phyloP scores from a whole-genome alignment of 1,284 basidiomycete species.

The Austroboletus novae-zelandiae region DNA sequence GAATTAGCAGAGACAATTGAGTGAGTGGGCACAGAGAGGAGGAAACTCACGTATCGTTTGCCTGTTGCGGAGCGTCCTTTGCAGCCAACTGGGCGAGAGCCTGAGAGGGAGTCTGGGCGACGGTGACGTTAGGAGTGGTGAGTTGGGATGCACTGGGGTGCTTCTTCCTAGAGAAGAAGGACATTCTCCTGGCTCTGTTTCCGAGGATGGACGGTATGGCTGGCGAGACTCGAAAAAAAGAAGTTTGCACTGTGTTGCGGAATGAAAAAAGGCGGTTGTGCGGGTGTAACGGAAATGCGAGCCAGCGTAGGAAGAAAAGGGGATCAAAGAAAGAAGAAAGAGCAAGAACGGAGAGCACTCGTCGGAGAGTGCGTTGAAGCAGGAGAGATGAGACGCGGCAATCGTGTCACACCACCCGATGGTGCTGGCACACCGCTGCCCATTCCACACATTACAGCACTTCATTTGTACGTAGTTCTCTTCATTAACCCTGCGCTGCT shows the following conservation, averaged over 20 bases:
- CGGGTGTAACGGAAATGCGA: slow-evolving; percentile 14
- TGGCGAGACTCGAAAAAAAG: slow-evolving; percentile 30
- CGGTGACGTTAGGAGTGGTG: slow-evolving; percentile 45
- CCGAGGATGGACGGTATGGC: slow-evolving; percentile 58
- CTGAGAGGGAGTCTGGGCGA: slow-evolving; percentile 60
- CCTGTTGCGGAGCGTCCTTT: slow-evolving; percentile 29
- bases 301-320: slow-evolving; percentile 24
- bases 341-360: slow-evolving; percentile 3
- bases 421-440: background rate
- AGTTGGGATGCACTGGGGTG: slow-evolving; percentile 43
- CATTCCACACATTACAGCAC: background rate
- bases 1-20: slow-evolving; percentile 4
- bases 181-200: slow-evolving; percentile 70
- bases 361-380: slow-evolving; percentile 13
- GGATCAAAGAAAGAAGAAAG: slow-evolving; percentile 8
- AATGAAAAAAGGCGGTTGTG: slow-evolving; percentile 7
- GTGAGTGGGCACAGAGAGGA: slow-evolving; percentile 11
- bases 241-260: slow-evolving; percentile 16
- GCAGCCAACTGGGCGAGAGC: slow-evolving; percentile 57
- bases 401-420: slow-evolving; percentile 8
- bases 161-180: slow-evolving; percentile 87
- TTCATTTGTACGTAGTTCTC: slow-evolving; percentile 3
- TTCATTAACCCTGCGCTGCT: slow-evolving; percentile 8
- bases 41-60: slow-evolving; percentile 41
- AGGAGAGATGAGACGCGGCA: slow-evolving; percentile 16